Evolutionary conservation across 169 alveolate species (phyloP).

Genomic region (Plasmodium falciparum): DNA sequence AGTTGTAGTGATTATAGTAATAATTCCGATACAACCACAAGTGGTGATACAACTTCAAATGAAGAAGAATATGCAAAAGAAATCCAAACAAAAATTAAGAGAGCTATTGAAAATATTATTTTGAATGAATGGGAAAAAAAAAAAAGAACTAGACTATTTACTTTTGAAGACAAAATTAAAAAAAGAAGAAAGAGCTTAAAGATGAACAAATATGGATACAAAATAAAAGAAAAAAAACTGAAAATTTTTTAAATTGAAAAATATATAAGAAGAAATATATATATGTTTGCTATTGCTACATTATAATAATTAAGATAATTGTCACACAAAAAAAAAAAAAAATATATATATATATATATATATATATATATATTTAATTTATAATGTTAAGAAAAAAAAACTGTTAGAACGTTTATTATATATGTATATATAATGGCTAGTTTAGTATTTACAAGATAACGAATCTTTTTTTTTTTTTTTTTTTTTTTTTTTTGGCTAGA

Average conservation of each 20-base stretch:
- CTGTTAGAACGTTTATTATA: too few species aligned
- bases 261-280: not conserved
- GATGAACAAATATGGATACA: conserved; percentile 18
- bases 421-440: too few species aligned
- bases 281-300: too few species aligned
- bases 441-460: too few species aligned
- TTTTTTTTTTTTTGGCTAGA: too few species aligned
- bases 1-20: conserved; percentile 10
- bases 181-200: conserved; percentile 28
- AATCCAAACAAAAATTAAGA: conserved; percentile 59
- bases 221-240: conserved; percentile 20
- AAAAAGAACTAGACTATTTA: conserved; percentile 44
- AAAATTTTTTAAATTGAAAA: conserved; percentile 12
- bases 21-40: conserved; percentile 33
- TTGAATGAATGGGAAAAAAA: conserved; percentile 49
- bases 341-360: too few species aligned
- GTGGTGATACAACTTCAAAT: conserved; percentile 21
- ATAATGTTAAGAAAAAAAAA: too few species aligned
- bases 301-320: too few species aligned
- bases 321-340: too few species aligned
- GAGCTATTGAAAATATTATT: conserved; percentile 53
- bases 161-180: conserved; percentile 29
- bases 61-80: conserved; percentile 21
- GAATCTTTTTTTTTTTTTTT: too few species aligned
- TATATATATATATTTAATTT: too few species aligned